phyloP scores from a whole-genome alignment of 208 protist species.

The Acanthamoeba castellanii region DNA sequence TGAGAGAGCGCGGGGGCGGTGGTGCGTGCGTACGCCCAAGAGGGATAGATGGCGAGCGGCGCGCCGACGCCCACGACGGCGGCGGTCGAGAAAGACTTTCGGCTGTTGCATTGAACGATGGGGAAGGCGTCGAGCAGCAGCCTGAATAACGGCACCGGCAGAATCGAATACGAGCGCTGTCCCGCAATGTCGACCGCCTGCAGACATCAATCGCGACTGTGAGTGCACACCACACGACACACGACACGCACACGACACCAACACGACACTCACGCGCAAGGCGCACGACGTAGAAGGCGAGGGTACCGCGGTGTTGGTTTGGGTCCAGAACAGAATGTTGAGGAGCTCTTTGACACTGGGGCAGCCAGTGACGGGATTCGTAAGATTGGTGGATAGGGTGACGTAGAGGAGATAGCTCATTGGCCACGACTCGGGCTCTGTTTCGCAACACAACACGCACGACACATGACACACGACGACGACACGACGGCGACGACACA shows the following conservation, averaged over 20 bases:
- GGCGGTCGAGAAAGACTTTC: background rate
- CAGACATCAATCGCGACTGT: background rate
- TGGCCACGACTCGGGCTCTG: constrained; percentile 13
- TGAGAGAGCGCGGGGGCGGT: no score
- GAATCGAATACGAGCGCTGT: background rate
- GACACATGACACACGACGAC: background rate
- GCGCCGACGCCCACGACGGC: constrained; percentile 19
- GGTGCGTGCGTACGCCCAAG: constrained; percentile 13
- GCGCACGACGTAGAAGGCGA: background rate
- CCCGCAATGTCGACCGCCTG: background rate
- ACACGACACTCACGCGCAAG: background rate
- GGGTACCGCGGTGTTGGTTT: constrained; percentile 17
- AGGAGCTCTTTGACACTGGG: constrained; percentile 42
- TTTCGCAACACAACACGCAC: background rate
- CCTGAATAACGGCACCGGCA: background rate
- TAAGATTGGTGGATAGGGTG: background rate
- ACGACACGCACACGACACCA: no score
- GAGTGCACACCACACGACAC: background rate
- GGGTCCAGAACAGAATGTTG: constrained; percentile 17
- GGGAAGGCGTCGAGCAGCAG: constrained; percentile 17
- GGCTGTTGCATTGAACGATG: constrained; percentile 2
- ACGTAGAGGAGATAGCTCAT: constrained; percentile 57
- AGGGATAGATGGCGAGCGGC: constrained; percentile 8
- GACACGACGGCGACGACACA: no score
- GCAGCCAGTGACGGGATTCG: background rate